Evolutionary conservation across 192 early-diverging fungal genomes (phyloP).

Genomic region (Backusella macrospora): DNA sequence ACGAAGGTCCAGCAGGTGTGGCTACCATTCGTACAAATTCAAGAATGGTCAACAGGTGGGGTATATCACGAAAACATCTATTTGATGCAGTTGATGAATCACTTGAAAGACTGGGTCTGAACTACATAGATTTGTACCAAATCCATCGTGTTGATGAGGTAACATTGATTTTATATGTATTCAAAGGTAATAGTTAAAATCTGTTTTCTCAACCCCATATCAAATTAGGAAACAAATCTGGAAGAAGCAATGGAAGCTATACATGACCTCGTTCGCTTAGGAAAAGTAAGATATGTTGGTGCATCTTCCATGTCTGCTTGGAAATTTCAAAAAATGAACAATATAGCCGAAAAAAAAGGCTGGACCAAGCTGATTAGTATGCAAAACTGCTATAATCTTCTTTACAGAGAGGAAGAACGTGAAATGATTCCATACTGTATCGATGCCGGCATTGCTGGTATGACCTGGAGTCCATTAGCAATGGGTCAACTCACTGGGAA

Average conservation of each 20-base stretch:
- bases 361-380: conserved; percentile 55
- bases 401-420: conserved; percentile 59
- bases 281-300: conserved; percentile 48
- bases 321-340: conserved; percentile 52
- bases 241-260: conserved; percentile 46
- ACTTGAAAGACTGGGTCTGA: conserved; percentile 29
- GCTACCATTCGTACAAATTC: not conserved
- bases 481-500: conserved; percentile 44
- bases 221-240: conserved; percentile 43
- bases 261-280: conserved; percentile 42
- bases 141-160: conserved; percentile 44
- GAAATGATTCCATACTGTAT: conserved; percentile 55
- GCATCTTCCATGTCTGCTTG: conserved; percentile 41
- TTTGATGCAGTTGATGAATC: conserved; percentile 36
- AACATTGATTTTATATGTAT: not conserved
- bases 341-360: conserved; percentile 50
- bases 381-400: conserved; percentile 49
- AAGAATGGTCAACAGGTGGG: conserved; percentile 24
- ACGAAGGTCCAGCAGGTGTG: conserved; percentile 24
- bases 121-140: conserved; percentile 61
- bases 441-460: conserved; percentile 45
- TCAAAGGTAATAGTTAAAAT: not conserved
- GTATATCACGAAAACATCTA: conserved; percentile 35
- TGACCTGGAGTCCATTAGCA: conserved; percentile 57
- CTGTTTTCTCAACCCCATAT: not conserved